These are phyloP conservation scores for Suillus luteus DNA, from an alignment of 768 basidiomycete genomes.

Conservation along the genomic window DNA sequence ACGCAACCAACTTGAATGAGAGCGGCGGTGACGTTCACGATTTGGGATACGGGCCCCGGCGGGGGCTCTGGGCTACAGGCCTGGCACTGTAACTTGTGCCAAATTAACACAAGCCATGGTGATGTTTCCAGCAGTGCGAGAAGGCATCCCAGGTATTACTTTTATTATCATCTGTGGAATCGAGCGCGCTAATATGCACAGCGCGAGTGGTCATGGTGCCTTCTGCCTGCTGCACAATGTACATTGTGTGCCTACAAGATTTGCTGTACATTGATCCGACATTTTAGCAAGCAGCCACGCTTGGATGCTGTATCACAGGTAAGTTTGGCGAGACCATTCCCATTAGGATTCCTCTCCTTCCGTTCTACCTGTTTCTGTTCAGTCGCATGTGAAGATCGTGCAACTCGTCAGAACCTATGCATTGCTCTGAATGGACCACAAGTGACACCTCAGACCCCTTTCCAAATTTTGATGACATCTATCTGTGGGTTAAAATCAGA, in stretches of 20 bases:
- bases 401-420: no score
- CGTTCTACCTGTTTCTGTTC: no score
- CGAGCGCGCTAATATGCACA: not conserved
- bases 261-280: not conserved
- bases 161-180: not conserved
- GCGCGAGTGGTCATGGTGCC: not conserved
- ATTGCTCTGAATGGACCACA: no score
- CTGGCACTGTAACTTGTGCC: not conserved
- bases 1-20: not conserved
- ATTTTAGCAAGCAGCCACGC: not conserved
- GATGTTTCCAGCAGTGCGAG: not conserved
- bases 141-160: not conserved
- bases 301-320: not conserved
- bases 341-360: no score
- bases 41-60: not conserved
- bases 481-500: no score
- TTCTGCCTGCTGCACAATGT: not conserved
- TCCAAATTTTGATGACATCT: no score
- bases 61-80: not conserved
- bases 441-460: no score
- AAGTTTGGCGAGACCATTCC: not conserved
- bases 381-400: no score
- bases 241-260: not conserved
- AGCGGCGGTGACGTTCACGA: not conserved
- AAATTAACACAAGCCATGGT: not conserved